phyloP scores from a whole-genome alignment of 805 yeast genomes.

The Zygotorulaspora sp. region DNA sequence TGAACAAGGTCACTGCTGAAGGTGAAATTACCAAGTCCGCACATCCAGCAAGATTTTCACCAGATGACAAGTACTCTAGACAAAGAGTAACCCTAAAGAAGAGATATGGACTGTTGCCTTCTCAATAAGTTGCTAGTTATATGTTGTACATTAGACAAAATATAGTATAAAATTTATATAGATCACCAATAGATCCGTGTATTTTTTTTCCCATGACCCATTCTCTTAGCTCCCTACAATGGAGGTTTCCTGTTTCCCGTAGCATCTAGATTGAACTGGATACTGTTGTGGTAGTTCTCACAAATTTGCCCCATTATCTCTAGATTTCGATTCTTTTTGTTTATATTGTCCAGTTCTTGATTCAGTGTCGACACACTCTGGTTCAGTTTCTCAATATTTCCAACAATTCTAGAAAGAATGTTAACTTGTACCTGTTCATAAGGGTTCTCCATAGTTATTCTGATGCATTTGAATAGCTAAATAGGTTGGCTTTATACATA shows the following conservation, averaged over 20 bases:
- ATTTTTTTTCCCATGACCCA: neutral
- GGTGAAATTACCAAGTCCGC: conserved; percentile 98
- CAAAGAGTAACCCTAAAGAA: conserved; percentile 98
- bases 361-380: conserved; percentile 65
- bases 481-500: no score
- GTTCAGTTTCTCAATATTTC: conserved; percentile 70
- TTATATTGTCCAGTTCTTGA: conserved; percentile 54
- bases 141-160: conserved; percentile 9
- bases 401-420: conserved; percentile 67
- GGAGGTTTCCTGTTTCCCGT: conserved; percentile 50
- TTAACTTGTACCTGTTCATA: conserved; percentile 79
- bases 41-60: conserved; percentile 99
- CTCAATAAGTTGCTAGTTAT: conserved; percentile 48
- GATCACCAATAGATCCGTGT: conserved; percentile 4
- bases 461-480: no score
- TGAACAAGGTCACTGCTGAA: conserved; percentile 69
- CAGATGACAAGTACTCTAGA: conserved; percentile 98
- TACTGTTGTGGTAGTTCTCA: conserved; percentile 68
- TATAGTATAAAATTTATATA: conserved; percentile 1
- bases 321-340: conserved; percentile 60
- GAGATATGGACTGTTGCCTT: conserved; percentile 84
- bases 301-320: conserved; percentile 74
- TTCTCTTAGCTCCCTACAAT: no score
- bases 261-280: conserved; percentile 62
- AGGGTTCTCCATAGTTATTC: conserved; percentile 92